Evolutionary conservation across 2,329 filamentous ascomycete genomes (phyloP).

Genomic region (Thielaviopsis musarum): DNA sequence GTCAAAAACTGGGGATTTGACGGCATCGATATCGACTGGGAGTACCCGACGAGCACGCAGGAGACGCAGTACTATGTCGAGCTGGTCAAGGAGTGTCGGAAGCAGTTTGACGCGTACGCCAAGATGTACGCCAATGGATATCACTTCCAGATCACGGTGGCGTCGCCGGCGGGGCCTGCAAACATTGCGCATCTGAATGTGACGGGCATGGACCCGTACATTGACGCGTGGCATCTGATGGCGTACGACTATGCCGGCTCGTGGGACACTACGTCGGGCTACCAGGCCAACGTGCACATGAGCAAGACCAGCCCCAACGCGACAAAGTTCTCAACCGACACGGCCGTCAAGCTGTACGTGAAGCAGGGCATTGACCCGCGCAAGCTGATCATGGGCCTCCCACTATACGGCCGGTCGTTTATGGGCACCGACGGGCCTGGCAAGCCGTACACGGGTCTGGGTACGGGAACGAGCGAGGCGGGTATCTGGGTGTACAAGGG

Average conservation of each 20-base stretch:
- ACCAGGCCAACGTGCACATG: constrained; percentile 48
- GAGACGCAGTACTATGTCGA: constrained; percentile 27
- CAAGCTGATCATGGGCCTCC: constrained; percentile 66
- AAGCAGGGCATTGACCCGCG: constrained; percentile 32
- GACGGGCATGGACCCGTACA: constrained; percentile 34
- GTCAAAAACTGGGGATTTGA: constrained; percentile 51
- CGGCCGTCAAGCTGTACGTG: constrained; percentile 45
- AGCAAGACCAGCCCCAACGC: constrained; percentile 26
- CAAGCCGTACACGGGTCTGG: constrained; percentile 43
- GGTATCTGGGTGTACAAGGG: constrained; percentile 71
- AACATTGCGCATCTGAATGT: constrained; percentile 36
- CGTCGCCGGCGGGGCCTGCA: constrained; percentile 28
- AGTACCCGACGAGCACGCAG: constrained; percentile 26
- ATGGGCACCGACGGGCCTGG: constrained; percentile 44
- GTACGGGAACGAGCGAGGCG: constrained; percentile 48
- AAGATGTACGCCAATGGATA: constrained; percentile 23
- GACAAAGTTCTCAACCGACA: constrained; percentile 54
- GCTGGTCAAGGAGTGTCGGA: constrained; percentile 26
- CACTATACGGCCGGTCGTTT: constrained; percentile 64
- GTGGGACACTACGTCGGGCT: constrained; percentile 45
- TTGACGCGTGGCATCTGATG: constrained; percentile 48
- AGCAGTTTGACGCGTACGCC: constrained; percentile 28
- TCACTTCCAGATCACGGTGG: constrained; percentile 34
- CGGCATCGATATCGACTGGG: constrained; percentile 41
- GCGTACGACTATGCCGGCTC: constrained; percentile 54